Evolutionary conservation across 495 filamentous ascomycete species (phyloP).

Genomic region (Penicillium lividum): DNA sequence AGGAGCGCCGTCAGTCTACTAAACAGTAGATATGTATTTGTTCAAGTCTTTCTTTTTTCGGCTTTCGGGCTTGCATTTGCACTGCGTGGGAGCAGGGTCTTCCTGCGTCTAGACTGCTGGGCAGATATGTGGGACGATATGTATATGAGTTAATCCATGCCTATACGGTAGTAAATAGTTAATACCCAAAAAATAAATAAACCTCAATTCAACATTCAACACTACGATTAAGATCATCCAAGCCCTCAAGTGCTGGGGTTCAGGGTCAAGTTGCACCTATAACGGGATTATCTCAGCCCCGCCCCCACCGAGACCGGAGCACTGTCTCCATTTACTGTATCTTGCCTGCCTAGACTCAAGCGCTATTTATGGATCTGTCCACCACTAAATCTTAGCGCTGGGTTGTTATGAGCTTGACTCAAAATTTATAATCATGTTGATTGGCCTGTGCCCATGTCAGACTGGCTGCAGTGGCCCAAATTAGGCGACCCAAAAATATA

Average conservation of each 20-base stretch:
- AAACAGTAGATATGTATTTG: conserved; percentile 13
- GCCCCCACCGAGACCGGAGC: neutral
- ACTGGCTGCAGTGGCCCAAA: no score
- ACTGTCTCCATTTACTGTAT: neutral
- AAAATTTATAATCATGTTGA: neutral
- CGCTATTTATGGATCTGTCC: neutral
- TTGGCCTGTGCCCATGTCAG: neutral
- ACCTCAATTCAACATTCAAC: neutral
- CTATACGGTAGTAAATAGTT: conserved; percentile 3
- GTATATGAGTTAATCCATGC: conserved; percentile 8
- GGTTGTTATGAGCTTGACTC: neutral
- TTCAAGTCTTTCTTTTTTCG: neutral
- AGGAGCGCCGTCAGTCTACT: conserved; percentile 16
- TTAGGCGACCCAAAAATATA: no score
- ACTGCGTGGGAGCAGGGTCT: conserved; percentile 6
- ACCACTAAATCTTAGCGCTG: neutral
- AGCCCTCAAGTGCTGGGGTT: no score
- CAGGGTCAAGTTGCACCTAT: no score
- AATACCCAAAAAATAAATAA: neutral
- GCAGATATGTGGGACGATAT: conserved; percentile 14
- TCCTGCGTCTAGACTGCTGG: conserved; percentile 14
- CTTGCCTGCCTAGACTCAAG: neutral
- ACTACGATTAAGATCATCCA: no score
- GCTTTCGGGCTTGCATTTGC: conserved; percentile 9
- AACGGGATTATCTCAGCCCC: no score